phyloP scores from a whole-genome alignment of 495 filamentous ascomycete species.

The Friedmanniomyces simplex region DNA sequence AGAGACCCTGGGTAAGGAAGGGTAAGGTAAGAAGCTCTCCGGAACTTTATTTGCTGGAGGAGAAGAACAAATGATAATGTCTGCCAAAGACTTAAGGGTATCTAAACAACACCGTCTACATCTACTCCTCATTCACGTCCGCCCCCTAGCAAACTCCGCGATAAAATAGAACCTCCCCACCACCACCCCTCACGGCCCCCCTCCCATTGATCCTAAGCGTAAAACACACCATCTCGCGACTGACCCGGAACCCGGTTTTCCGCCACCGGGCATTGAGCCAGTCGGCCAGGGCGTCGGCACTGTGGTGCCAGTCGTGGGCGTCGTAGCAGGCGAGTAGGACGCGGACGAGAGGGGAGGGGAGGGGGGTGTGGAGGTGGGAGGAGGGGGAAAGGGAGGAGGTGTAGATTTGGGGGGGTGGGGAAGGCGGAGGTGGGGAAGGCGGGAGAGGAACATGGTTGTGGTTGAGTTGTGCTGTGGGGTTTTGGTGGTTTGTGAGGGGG shows the following conservation, averaged over 20 bases:
- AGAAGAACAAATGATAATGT: too few species aligned
- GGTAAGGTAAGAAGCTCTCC: too few species aligned
- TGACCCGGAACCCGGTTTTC: slow-evolving; percentile 6
- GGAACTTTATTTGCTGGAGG: too few species aligned
- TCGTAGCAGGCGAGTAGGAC: slow-evolving; percentile 5
- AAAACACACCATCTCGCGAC: slow-evolving; percentile 1
- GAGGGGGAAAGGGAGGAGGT: neutral
- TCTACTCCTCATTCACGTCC: too few species aligned
- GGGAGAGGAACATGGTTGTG: neutral
- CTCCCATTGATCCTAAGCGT: neutral
- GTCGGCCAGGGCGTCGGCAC: slow-evolving; percentile 8
- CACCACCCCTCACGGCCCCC: neutral
- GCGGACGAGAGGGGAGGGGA: neutral
- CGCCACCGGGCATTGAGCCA: slow-evolving; percentile 15
- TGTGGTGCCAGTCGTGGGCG: slow-evolving; percentile 3
- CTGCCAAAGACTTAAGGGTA: too few species aligned
- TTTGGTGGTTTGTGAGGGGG: too few species aligned
- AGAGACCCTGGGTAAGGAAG: too few species aligned
- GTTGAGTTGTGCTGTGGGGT: too few species aligned
- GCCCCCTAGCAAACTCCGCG: too few species aligned
- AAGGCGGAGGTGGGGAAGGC: neutral
- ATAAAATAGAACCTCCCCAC: too few species aligned
- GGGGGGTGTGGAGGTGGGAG: neutral
- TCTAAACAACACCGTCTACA: too few species aligned
- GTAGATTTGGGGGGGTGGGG: neutral